phyloP scores from a whole-genome alignment of 192 early-diverging fungal species.

The Backusella morwellensis region DNA sequence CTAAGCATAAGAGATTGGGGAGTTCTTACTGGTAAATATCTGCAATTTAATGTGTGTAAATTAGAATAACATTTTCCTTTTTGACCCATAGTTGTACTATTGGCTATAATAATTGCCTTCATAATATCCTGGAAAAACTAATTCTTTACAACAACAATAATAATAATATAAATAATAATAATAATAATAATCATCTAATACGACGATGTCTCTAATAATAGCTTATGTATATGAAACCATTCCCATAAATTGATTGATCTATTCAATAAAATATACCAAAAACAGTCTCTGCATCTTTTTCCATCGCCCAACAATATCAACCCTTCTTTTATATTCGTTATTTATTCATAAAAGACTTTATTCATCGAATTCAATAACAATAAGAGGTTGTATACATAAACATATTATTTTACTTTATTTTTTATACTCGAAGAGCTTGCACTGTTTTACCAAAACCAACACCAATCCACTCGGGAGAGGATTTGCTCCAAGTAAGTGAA shows the following conservation, averaged over 20 bases:
- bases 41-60: background rate
- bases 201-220: background rate
- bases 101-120: background rate
- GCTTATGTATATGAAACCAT: background rate
- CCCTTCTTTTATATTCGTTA: no score
- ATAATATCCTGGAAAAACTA: background rate
- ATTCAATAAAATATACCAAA: background rate
- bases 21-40: background rate
- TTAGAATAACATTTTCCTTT: background rate
- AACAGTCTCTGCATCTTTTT: no score
- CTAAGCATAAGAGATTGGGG: background rate
- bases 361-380: background rate
- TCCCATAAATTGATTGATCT: background rate
- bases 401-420: background rate
- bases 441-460: conserved; percentile 83
- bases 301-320: no score
- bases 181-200: background rate
- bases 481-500: conserved; percentile 79
- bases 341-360: background rate
- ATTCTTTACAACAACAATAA: background rate
- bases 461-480: conserved; percentile 83
- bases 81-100: background rate
- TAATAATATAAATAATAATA: no score
- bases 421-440: conserved; percentile 78
- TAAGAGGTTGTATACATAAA: background rate